Conservation (phyloP, 2,329 filamentous ascomycete genomes). For the Pseudogymnoascus sp. region DNA sequence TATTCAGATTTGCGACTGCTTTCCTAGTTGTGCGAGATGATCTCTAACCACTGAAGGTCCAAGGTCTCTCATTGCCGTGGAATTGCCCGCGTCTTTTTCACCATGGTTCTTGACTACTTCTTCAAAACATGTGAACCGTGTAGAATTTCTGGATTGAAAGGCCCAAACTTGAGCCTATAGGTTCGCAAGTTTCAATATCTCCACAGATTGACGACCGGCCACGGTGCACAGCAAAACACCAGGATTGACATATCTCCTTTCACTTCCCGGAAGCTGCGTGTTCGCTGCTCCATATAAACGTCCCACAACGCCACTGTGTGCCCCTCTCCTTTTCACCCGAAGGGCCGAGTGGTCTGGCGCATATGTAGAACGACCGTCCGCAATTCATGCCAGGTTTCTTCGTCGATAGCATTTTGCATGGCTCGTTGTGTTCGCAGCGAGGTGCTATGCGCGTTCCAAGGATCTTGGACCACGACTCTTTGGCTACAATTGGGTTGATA, state of each 20-base stretch:
- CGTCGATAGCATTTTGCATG: slow-evolving; percentile 72
- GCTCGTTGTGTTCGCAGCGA: slow-evolving; percentile 79
- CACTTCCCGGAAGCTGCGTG: background rate
- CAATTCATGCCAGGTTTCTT: slow-evolving; percentile 84
- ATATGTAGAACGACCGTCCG: slow-evolving; percentile 60
- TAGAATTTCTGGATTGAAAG: background rate
- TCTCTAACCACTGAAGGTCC: background rate
- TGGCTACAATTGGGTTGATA: slow-evolving; percentile 61
- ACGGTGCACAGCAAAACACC: background rate
- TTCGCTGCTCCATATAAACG: slow-evolving; percentile 52
- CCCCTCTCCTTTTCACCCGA: slow-evolving; percentile 76
- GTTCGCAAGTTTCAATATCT: background rate
- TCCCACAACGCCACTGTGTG: slow-evolving; percentile 79
- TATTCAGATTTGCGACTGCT: background rate
- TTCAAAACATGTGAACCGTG: background rate
- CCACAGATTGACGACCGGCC: background rate
- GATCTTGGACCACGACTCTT: slow-evolving; percentile 79
- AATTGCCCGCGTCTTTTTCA: background rate
- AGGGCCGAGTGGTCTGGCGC: slow-evolving; percentile 67
- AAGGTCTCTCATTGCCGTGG: background rate
- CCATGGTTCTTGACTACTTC: background rate
- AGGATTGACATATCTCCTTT: no score
- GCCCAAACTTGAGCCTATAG: background rate
- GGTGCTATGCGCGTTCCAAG: slow-evolving; percentile 68
- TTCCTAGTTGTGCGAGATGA: background rate